Conservation (phyloP, 139 green algal genomes). For the Pycnococcus provasolii region DNA sequence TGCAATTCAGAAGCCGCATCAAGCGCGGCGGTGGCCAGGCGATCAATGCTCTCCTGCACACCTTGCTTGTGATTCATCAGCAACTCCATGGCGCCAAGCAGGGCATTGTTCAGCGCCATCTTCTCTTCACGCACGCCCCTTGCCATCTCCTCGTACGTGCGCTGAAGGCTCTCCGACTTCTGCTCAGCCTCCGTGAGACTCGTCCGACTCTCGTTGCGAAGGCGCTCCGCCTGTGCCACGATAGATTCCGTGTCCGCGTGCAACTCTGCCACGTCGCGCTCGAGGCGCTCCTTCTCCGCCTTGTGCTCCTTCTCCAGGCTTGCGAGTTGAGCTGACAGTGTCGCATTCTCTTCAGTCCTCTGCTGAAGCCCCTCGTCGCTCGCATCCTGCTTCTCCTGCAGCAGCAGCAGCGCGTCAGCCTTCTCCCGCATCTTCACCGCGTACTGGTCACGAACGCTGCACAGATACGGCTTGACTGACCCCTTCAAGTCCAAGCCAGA, state of each 20-base stretch:
- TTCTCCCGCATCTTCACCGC: conserved; percentile 47
- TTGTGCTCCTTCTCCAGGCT: conserved; percentile 9
- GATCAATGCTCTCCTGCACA: too few relatives aligned
- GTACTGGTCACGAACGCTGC: conserved; percentile 10
- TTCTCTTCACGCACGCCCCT: too few relatives aligned
- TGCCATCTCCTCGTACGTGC: too few relatives aligned
- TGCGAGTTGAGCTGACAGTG: conserved; percentile 33
- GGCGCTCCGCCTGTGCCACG: too few relatives aligned
- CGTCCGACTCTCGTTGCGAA: too few relatives aligned
- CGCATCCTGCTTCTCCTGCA: conserved; percentile 45
- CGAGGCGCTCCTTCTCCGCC: conserved; percentile 14
- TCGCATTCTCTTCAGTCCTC: conserved; percentile 51
- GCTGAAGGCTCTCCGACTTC: too few relatives aligned
- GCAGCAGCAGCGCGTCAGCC: conserved; percentile 47
- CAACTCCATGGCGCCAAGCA: too few relatives aligned
- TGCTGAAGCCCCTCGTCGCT: conserved; percentile 40
- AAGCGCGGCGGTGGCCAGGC: too few relatives aligned
- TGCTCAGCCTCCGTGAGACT: too few relatives aligned
- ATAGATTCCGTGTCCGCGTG: conserved; percentile 8
- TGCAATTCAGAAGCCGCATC: too few relatives aligned
- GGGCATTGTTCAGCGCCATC: too few relatives aligned
- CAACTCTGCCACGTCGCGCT: conserved; percentile 9
- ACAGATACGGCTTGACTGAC: conserved; percentile 23
- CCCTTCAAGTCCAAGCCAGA: conserved; percentile 67
- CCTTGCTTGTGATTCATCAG: too few relatives aligned